Evolutionary conservation across 2,329 filamentous ascomycete genomes (phyloP), one percentile per base, ranked within the genome.

Genomic region (Uncinocarpus reesii): DNA sequence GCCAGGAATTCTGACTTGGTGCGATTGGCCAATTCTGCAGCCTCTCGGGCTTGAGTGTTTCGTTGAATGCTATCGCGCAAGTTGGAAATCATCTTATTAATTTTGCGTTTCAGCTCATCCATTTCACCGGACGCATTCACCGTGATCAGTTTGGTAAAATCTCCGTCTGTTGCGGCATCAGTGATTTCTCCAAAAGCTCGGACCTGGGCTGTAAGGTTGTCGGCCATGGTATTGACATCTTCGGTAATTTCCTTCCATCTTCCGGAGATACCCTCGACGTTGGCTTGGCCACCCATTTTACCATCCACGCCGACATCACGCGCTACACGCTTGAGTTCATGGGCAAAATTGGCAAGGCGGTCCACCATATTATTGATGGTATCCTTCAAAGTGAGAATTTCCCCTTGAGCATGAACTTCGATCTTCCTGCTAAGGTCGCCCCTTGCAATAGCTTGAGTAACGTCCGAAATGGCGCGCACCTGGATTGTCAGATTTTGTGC

Each of bases 341-440:
- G 88, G 48, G 89, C 95, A 78, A 95, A 96, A 55, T 90, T 90
- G 51, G 92, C 93, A 43, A 98, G 72, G 54, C 90, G 81, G 63
- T 89, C 89, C 56, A 96, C 90, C 90, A 95, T 95, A 80, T 95
- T 90, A 65, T 95, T 95, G 71, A 95, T 95, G 36, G 90, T 96
- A 62, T 93, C 87, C 64, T 95, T 95, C 45, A 96, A 71, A 2
- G 94, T 83, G 55, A 92, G 78, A 55, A 96, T 95, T 67, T 96
- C 90, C 68, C 90, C 90, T 66, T 90, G 88, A 47, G 90, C 90
- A 59, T 94, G 84, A 6, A 96, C 90, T 56, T 94, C 85, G 59
- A 96, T 95, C 70, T 92, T 92, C 66, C 89, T 85, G 66, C 85
- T 93, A 79, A 96, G 87, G 68, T 95, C 87, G 61, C 90, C 90